Percentiles rank a stretch among this genome's conserved stretches.
Conservation (phyloP, 352 stramenopile genomes). For the Phytophthora hibernalis region DNA sequence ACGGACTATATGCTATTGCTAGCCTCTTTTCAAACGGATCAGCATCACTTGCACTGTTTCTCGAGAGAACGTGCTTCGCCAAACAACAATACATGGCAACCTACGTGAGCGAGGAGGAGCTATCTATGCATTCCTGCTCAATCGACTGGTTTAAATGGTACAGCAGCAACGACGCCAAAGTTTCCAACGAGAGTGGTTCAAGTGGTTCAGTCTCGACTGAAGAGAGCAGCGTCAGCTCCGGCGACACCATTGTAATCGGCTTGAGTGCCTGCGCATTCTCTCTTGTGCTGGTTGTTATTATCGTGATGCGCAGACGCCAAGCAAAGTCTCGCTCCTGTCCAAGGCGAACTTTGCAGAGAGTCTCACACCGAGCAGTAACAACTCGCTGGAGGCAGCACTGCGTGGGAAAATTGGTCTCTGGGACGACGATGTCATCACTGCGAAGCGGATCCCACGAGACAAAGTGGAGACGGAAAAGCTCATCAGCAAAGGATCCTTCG, state of each 20-base stretch:
- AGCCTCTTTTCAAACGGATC: constrained; percentile 23
- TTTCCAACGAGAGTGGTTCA: constrained; percentile 5
- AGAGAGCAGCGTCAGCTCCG: constrained; percentile 7
- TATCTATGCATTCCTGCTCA: constrained; percentile 24
- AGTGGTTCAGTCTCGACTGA: constrained; percentile 1
- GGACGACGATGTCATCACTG: constrained; percentile 50
- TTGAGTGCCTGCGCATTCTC: constrained; percentile 21
- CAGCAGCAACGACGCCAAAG: constrained; percentile 31
- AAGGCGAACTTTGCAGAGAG: constrained; percentile 24
- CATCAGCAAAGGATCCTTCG: constrained; percentile 42
- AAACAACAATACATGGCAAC: constrained; percentile 26
- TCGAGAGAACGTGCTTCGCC: constrained; percentile 28
- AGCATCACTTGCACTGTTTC: constrained; percentile 19
- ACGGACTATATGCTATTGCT: constrained; percentile 25
- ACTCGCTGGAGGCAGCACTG: constrained; percentile 29
- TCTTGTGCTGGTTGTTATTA: constrained; percentile 9
- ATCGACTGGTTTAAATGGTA: constrained; percentile 34
- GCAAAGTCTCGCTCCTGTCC: constrained; percentile 8
- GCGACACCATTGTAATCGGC: constrained; percentile 24
- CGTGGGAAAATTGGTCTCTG: constrained; percentile 36
- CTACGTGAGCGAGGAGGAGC: constrained; percentile 13
- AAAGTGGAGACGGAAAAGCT: constrained; percentile 36
- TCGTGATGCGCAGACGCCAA: constrained; percentile 24
- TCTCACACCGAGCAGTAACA: constrained; percentile 17
- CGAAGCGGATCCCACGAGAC: constrained; percentile 46